These are phyloP conservation scores for Goffeauzyma gilvescens DNA, from an alignment of 768 basidiomycete species.

Conservation along the genomic window DNA sequence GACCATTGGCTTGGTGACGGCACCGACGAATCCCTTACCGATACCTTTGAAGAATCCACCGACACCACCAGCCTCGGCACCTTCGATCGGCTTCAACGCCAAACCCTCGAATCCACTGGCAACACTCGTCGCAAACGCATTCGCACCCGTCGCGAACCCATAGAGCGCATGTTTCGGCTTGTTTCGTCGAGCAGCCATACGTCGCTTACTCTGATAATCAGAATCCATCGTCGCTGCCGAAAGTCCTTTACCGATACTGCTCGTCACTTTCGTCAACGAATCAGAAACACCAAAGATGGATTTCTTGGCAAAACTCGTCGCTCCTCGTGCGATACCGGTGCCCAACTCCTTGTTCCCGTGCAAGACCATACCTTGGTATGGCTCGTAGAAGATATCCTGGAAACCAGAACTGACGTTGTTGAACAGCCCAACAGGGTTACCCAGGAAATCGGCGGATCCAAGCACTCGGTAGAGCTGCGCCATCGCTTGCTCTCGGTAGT, in stretches of 20 bases:
- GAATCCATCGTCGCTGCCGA: slow-evolving; percentile 93
- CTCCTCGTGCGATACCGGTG: slow-evolving; percentile 87
- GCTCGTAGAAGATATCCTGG: slow-evolving; percentile 95
- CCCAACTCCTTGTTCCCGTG: slow-evolving; percentile 88
- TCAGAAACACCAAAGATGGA: slow-evolving; percentile 92
- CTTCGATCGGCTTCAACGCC: slow-evolving; percentile 93
- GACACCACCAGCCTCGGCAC: slow-evolving; percentile 83
- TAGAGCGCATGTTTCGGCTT: slow-evolving; percentile 95
- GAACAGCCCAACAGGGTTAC: slow-evolving; percentile 74
- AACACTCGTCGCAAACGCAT: slow-evolving; percentile 79
- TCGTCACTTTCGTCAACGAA: slow-evolving; percentile 93
- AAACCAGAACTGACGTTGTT: slow-evolving; percentile 96
- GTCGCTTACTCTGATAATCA: slow-evolving; percentile 75
- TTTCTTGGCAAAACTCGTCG: slow-evolving; percentile 95
- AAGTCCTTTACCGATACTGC: slow-evolving; percentile 84
- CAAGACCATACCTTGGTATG: slow-evolving; percentile 88
- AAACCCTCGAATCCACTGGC: slow-evolving; percentile 93
- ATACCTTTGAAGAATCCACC: slow-evolving; percentile 95
- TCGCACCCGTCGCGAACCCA: slow-evolving; percentile 86
- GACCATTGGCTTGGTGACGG: slow-evolving; percentile 87
- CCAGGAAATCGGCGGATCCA: slow-evolving; percentile 83
- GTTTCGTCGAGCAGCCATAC: slow-evolving; percentile 78
- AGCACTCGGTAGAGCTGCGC: slow-evolving; percentile 89
- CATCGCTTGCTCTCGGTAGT: slow-evolving; percentile 82
- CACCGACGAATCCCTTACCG: slow-evolving; percentile 55